A percentile compares a stretch with the other conserved stretches of the same genome.
phyloP scores from a whole-genome alignment of 768 basidiomycete species.

The Nidularia pulvinata region DNA sequence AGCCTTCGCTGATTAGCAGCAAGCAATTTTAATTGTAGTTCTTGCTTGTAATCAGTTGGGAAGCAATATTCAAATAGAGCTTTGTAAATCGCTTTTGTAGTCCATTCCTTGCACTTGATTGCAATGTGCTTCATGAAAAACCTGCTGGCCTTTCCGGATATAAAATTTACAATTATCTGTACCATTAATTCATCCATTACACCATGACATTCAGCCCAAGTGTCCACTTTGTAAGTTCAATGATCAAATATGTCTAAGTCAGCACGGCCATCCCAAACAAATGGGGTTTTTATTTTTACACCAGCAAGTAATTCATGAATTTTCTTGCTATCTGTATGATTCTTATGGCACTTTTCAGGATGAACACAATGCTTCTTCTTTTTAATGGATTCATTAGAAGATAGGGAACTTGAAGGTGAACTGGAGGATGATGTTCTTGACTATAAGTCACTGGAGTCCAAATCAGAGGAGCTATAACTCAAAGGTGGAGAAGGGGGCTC shows the following conservation, averaged over 20 bases:
- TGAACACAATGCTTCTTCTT: neutral
- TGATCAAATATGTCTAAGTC: neutral
- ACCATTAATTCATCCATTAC: neutral
- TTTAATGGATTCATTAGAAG: neutral
- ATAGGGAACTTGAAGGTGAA: no score
- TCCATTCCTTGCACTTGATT: neutral
- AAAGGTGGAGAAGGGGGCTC: no score
- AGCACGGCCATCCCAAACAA: neutral
- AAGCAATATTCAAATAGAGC: constrained; percentile 10
- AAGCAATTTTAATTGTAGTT: no score
- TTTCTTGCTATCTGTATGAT: neutral
- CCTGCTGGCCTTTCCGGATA: constrained; percentile 5
- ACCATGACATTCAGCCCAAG: neutral
- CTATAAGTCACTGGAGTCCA: neutral
- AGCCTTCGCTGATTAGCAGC: neutral
- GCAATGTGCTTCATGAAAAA: constrained; percentile 7
- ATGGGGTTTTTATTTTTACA: neutral
- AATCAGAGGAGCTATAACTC: neutral
- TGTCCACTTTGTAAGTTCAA: neutral
- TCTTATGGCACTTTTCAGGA: neutral
- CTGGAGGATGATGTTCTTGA: no score
- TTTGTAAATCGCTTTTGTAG: neutral
- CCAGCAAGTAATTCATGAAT: neutral
- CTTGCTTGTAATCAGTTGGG: constrained; percentile 5
- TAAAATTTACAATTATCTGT: constrained; percentile 1